Percentiles rank a stretch among this genome's conserved stretches.
Evolutionary conservation across 2,329 filamentous ascomycete genomes (phyloP).

Genomic region (Aspergillus fumigatiaffinis): DNA sequence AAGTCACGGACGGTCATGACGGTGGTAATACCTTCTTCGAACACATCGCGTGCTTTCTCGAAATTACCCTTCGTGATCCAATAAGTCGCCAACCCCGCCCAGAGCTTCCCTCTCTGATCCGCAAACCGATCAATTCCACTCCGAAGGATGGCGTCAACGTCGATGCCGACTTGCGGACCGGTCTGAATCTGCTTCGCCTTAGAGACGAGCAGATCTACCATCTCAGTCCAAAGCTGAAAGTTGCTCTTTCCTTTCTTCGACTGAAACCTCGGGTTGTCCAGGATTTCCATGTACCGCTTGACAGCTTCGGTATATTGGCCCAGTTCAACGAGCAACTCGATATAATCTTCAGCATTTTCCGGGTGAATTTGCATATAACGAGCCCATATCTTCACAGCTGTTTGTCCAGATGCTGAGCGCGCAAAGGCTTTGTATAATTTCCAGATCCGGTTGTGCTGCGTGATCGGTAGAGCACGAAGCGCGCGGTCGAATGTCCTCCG

Average conservation of each 20-base stretch:
- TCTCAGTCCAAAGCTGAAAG: slow-evolving; percentile 96
- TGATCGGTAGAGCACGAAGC: slow-evolving; percentile 83
- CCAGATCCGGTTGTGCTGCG: slow-evolving; percentile 96
- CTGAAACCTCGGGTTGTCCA: slow-evolving; percentile 85
- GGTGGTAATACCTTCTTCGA: slow-evolving; percentile 93
- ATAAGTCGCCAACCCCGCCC: slow-evolving; percentile 92
- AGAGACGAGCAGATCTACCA: slow-evolving; percentile 90
- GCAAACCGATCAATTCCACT: slow-evolving; percentile 88
- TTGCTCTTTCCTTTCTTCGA: slow-evolving; percentile 93
- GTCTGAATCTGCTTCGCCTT: slow-evolving; percentile 84
- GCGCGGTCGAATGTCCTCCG: slow-evolving; percentile 88
- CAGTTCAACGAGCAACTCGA: slow-evolving; percentile 78
- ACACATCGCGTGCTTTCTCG: slow-evolving; percentile 86
- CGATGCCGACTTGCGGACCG: slow-evolving; percentile 74
- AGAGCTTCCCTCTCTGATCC: slow-evolving; percentile 90
- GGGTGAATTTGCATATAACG: slow-evolving; percentile 97
- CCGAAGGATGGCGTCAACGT: slow-evolving; percentile 87
- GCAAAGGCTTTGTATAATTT: slow-evolving; percentile 85
- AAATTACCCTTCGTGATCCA: slow-evolving; percentile 93
- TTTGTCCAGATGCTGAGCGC: slow-evolving; percentile 82
- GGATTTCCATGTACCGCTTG: slow-evolving; percentile 81
- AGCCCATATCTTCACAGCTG: slow-evolving; percentile 88
- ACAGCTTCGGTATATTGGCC: slow-evolving; percentile 87
- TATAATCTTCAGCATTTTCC: slow-evolving; percentile 91
- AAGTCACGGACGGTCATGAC: slow-evolving; percentile 99